Evolutionary conservation across 2,329 filamentous ascomycete species (phyloP), one percentile per base, ranked within the genome.

Genomic region (Fusarium sp.): DNA sequence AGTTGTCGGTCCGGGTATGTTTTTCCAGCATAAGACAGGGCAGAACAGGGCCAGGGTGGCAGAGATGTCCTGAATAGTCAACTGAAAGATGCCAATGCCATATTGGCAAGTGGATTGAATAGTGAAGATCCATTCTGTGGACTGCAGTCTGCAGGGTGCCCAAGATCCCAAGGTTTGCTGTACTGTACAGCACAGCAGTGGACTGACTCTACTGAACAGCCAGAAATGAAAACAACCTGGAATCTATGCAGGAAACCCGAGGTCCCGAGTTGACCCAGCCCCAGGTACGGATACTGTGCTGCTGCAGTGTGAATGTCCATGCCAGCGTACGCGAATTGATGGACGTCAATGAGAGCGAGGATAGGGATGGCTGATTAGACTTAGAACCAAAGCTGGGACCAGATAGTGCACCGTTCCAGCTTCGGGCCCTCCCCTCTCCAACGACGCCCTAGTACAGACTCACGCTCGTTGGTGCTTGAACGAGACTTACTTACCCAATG

Each of bases 391-490:
- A 52, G 32, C 32, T 40, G 20, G 32, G 25, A 34, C 32, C 49
- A 43, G 24, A 22, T 29, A 20, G 49, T 53, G 61, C 43, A 29
- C 61, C 43, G 62, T 61, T 45, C 53, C 61, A 52, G 63, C 62
- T 41, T 70, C 67, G 67, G 45, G 67, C 49, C 44, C 57, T 67
- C 67, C 62, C 62, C 62, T 59, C 62, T 41, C 49, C 67, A 56
- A 29, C 44, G 58, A 46, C 46, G 32, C 54, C 54, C 67, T 71
- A 54, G 58, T 62, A 62, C 58, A 60, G n/a, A 30, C 32, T 34
- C 43, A 29, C 24, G 48, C 38, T 46, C 45, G 24, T 57, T 70
- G 63, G 62, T 43, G 43, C 49, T 57, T 30, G 53, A 53, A 63
- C 52, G 58, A 67, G 51, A 63, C 65, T 67, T 67, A 20, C 16